Conservation (phyloP, 1,284 basidiomycete species). For the Pascua sp. region DNA sequence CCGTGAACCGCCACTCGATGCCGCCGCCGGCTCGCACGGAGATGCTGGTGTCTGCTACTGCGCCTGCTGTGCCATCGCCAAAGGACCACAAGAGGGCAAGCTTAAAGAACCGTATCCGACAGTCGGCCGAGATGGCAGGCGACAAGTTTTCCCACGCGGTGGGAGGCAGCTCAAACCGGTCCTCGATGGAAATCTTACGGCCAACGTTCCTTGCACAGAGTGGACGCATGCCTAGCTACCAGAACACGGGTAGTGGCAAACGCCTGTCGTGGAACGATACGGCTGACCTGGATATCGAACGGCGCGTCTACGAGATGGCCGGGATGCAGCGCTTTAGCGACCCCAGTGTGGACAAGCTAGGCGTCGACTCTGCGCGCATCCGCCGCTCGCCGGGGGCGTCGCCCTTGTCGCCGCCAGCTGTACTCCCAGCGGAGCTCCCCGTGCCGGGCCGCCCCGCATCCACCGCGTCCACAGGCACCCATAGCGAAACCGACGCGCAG, state of each 20-base stretch:
- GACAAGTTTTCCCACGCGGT: conserved; percentile 32
- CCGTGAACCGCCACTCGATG: background rate
- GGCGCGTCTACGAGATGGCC: conserved; percentile 43
- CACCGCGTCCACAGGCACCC: no score
- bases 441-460: no score
- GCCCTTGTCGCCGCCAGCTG: no score
- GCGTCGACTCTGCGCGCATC: no score
- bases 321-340: conserved; percentile 15
- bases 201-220: conserved; percentile 16
- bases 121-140: conserved; percentile 28
- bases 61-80: background rate
- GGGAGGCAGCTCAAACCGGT: conserved; percentile 5
- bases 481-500: no score
- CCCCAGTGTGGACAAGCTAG: no score
- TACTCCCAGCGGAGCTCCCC: no score
- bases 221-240: conserved; percentile 15
- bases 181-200: conserved; percentile 19
- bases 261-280: background rate
- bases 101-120: conserved; percentile 38
- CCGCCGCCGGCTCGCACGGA: conserved; percentile 25
- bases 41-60: background rate
- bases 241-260: background rate
- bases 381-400: no score
- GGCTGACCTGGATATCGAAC: conserved; percentile 38
- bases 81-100: conserved; percentile 27